These are phyloP conservation scores for Solanum megistacrolobum DNA, from an alignment of 257 asterid species.

Conservation along the genomic window DNA sequence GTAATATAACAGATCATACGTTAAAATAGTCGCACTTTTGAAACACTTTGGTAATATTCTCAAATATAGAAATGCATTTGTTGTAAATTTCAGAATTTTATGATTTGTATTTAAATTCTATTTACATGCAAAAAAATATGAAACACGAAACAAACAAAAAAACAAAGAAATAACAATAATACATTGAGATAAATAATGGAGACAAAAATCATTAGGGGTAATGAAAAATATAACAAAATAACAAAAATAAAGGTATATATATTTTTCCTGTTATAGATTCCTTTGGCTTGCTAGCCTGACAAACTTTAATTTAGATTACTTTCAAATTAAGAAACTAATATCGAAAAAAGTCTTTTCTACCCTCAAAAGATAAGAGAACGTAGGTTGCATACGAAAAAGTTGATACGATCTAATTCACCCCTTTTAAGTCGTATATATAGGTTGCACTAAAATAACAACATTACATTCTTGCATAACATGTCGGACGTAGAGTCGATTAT, in stretches of 20 bases:
- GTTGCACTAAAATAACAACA: background rate
- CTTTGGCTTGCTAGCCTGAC: background rate
- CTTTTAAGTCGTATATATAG: background rate
- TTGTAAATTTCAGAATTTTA: background rate
- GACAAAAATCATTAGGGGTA: background rate
- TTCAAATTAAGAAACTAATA: background rate
- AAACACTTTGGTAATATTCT: background rate
- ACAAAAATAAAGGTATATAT: background rate
- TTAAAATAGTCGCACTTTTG: accelerated
- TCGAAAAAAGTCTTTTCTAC: too few relatives aligned
- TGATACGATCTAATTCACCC: background rate
- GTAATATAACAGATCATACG: background rate
- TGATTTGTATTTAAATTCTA: background rate
- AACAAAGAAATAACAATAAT: background rate
- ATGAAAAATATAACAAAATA: background rate
- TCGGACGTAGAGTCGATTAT: background rate
- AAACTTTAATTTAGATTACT: background rate
- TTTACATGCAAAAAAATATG: background rate
- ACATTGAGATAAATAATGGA: background rate
- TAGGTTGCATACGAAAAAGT: background rate
- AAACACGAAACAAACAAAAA: background rate
- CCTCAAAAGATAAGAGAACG: background rate
- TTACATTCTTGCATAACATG: background rate
- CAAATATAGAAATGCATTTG: background rate
- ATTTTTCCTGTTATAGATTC: background rate